These are phyloP conservation scores for Ruellia speciosa DNA, from an alignment of 305 asterid genomes.

Conservation along the genomic window DNA sequence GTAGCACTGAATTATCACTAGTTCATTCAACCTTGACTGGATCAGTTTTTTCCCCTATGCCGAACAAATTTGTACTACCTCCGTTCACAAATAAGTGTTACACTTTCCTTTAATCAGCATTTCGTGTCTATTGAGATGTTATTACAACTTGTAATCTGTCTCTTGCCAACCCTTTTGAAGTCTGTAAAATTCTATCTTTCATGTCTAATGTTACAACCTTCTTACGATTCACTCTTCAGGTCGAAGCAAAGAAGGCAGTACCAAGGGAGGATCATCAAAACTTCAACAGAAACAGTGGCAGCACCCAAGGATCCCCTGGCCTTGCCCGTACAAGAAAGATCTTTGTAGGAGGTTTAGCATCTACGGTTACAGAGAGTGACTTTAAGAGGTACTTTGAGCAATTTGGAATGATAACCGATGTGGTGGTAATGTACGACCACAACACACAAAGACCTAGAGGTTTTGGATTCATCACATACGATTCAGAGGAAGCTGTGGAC, in stretches of 20 bases:
- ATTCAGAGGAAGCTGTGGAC: conserved; percentile 78
- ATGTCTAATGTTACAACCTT: background rate
- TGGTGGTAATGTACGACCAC: conserved; percentile 85
- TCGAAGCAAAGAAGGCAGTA: conserved; percentile 10
- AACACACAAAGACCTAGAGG: conserved; percentile 89
- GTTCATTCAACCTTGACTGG: no score
- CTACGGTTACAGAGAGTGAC: conserved; percentile 51
- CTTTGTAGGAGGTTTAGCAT: conserved; percentile 57
- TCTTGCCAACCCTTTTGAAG: no score
- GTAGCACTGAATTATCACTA: no score
- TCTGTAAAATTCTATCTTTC: background rate
- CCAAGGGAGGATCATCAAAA: conserved; percentile 49
- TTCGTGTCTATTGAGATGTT: no score
- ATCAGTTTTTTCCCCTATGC: no score
- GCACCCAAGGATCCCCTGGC: conserved; percentile 44
- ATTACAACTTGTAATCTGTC: no score
- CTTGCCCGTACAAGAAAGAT: conserved; percentile 49
- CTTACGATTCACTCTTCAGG: background rate
- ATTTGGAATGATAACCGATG: conserved; percentile 66
- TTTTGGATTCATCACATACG: conserved; percentile 76
- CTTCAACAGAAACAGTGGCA: conserved; percentile 26
- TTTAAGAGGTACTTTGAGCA: conserved; percentile 60
- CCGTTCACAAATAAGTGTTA: no score
- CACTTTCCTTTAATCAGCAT: no score
- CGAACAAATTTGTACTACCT: no score